A percentile compares a stretch with the other conserved stretches of the same genome.
Conservation (phyloP, 495 filamentous ascomycete genomes). For the Chaetomidium leptoderma region DNA sequence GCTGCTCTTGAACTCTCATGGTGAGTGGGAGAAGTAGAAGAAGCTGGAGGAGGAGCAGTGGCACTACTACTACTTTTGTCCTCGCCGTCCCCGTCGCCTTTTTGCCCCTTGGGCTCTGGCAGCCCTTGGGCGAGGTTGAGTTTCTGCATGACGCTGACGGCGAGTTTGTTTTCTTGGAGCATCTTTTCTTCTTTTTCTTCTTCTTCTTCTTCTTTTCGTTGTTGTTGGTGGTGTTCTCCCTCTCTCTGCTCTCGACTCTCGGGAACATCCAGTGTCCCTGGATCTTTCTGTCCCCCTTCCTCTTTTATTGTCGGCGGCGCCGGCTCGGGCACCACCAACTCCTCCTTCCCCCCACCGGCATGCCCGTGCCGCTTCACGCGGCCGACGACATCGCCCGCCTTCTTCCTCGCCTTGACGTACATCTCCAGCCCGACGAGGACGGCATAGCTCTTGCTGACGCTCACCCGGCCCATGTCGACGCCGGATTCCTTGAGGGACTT, state of each 20-base stretch:
- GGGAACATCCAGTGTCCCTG: neutral
- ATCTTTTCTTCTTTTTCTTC: slow-evolving; percentile 27
- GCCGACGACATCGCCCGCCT: slow-evolving; percentile 48
- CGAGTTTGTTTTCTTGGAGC: slow-evolving; percentile 36
- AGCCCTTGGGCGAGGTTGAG: slow-evolving; percentile 26
- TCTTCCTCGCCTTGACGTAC: slow-evolving; percentile 61
- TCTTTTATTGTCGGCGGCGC: neutral
- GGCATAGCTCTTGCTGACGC: slow-evolving; percentile 74
- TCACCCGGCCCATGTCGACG: slow-evolving; percentile 73
- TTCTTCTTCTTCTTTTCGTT: neutral
- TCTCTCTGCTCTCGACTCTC: neutral
- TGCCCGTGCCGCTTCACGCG: slow-evolving; percentile 40
- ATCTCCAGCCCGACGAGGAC: slow-evolving; percentile 78
- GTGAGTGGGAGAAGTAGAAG: too few species aligned
- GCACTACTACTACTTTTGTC: neutral
- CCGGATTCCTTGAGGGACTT: slow-evolving; percentile 64
- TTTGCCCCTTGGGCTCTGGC: slow-evolving; percentile 25
- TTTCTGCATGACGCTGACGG: slow-evolving; percentile 33
- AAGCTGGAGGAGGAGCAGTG: neutral
- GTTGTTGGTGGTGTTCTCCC: slow-evolving; percentile 21
- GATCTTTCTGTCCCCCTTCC: neutral
- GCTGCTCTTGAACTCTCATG: too few species aligned
- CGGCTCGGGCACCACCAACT: neutral
- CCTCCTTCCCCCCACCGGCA: slow-evolving; percentile 23
- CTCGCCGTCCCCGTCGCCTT: slow-evolving; percentile 10